These are phyloP conservation scores for Saccharomycopsis hybrid DNA, from an alignment of 1,139 yeast genomes.

Conservation along the genomic window DNA sequence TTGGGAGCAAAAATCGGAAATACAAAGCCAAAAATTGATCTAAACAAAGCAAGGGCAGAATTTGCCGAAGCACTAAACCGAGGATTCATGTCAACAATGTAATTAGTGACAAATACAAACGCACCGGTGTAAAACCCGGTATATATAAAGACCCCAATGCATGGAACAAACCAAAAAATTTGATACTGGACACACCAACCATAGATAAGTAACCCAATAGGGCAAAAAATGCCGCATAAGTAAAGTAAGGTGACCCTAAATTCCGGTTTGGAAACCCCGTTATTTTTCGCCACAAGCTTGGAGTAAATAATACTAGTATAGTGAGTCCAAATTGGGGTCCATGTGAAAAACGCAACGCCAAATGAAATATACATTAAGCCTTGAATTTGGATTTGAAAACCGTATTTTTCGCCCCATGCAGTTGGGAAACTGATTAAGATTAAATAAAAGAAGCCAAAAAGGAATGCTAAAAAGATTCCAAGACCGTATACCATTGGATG, in stretches of 20 bases:
- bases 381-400: conserved; percentile 42
- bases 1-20: conserved; percentile 44
- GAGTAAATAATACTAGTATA: conserved; percentile 36
- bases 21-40: conserved; percentile 52
- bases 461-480: conserved; percentile 57
- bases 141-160: conserved; percentile 26
- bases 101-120: conserved; percentile 26
- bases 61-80: conserved; percentile 53
- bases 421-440: conserved; percentile 53
- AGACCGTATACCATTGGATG: conserved; percentile 61
- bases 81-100: conserved; percentile 60
- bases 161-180: conserved; percentile 51
- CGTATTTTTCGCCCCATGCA: conserved; percentile 42
- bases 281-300: conserved; percentile 33
- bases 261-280: conserved; percentile 52
- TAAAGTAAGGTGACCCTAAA: conserved; percentile 43
- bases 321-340: conserved; percentile 41
- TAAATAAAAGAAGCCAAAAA: conserved; percentile 58
- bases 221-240: conserved; percentile 40
- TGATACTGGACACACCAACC: conserved; percentile 56
- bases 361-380: conserved; percentile 54
- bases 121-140: conserved; percentile 10
- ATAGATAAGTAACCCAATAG: conserved; percentile 51
- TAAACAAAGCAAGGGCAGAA: conserved; percentile 57
- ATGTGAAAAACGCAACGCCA: conserved; percentile 45